Conservation (phyloP, 2,329 filamentous ascomycete genomes). For the Lecanosticta acicola region DNA sequence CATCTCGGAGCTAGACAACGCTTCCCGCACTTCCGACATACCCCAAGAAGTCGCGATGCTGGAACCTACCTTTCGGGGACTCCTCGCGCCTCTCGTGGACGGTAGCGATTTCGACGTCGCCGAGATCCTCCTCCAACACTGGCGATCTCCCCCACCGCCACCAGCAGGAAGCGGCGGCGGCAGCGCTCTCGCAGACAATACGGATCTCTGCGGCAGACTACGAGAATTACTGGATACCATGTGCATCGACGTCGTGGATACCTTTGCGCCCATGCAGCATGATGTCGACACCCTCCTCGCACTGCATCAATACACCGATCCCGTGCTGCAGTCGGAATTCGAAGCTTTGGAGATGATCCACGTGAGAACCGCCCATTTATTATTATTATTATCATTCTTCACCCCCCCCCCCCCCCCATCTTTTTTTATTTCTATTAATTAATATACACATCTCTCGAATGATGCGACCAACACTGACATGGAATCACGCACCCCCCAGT, state of each 20-base stretch:
- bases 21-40: not conserved
- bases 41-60: not conserved
- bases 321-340: not conserved
- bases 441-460: not conserved
- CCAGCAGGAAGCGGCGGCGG: not conserved
- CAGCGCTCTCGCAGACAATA: not conserved
- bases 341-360: not conserved
- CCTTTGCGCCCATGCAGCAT: constrained; percentile 1
- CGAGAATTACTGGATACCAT: not conserved
- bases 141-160: not conserved
- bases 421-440: too few species aligned
- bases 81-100: not conserved
- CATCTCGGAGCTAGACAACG: not conserved
- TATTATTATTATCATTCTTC: too few species aligned
- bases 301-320: not conserved
- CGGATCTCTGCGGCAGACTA: not conserved
- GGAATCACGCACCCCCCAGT: too few species aligned
- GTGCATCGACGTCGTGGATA: not conserved
- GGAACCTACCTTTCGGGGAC: not conserved
- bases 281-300: not conserved
- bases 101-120: not conserved
- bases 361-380: not conserved
- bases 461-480: not conserved
- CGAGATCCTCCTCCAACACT: not conserved
- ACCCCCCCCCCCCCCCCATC: too few species aligned